Evolutionary conservation across 306 rosid genomes (phyloP), one percentile per base, ranked within the genome.

Genomic region (Heteromeles arbutifolia): DNA sequence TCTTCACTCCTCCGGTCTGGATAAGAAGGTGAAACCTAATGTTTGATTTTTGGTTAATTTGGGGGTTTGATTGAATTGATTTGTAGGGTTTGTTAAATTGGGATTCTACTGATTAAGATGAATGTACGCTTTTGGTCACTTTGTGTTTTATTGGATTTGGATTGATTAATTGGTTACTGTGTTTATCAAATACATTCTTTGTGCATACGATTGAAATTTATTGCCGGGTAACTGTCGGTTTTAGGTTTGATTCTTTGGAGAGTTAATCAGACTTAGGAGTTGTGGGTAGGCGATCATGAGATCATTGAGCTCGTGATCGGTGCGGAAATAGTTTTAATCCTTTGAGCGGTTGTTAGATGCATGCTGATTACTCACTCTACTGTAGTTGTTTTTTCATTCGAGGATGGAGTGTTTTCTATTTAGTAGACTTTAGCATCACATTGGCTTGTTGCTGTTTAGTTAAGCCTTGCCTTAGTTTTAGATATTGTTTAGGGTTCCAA

Each of bases 11-110:
- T 58, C 81, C 8, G 82, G 65, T 3, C 53, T 80, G 37, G 91
- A 85, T 65, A 87, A 81, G 82, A 87, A 85, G 88, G 91, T 85
- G 24, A 45, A 48, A 63, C 63, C 41, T 74, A 21, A 45, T 11
- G 58, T 48, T 28, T 26, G 14, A 25, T 25, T 59, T 25, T 39
- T 10, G 2, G 41, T 21, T 37, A 44, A 43, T 54, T 31, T 39
- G 8, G 37, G 63, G 71, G 18, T 50, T 57, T 57, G 24, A 4
- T 68, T 22, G 31, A 44, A 41, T 19, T 68, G 43, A 22, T 56
- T 25, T 34, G 12, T 69, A 34, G 25, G 53, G 14, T 24, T 28
- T 59, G 43, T n/a, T 11, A 56, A 65, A 18, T 26, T 74, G 48
- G 64, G 41, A 48, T 18, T 41, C 25, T 44, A 28, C 48, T 21